Percentiles rank a stretch among this genome's conserved stretches.
phyloP scores from a whole-genome alignment of 1,284 basidiomycete species.

The Cryptococcus maquisensis region DNA sequence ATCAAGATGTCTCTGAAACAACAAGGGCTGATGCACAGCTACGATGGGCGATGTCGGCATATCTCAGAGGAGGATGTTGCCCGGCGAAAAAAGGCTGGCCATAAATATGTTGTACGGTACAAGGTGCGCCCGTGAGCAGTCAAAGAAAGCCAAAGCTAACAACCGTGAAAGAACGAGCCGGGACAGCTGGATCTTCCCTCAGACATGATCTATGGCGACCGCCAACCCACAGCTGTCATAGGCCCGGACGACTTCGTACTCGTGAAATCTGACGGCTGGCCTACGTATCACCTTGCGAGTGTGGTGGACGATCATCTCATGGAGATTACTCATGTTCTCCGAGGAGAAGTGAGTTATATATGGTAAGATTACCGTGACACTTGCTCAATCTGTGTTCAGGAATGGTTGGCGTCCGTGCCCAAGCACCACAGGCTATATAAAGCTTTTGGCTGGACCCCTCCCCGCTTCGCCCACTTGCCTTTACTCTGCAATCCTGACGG shows the following conservation, averaged over 20 bases:
- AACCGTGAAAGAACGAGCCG: conserved; percentile 12
- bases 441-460: conserved; percentile 66
- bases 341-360: conserved; percentile 69
- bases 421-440: conserved; percentile 87
- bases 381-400: conserved; percentile 53
- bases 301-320: conserved; percentile 95
- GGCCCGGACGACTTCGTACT: conserved; percentile 77
- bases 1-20: conserved; percentile 66
- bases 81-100: conserved; percentile 66
- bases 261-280: conserved; percentile 86
- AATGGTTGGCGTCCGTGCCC: conserved; percentile 95
- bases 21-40: conserved; percentile 67
- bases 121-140: conserved; percentile 53
- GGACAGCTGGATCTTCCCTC: conserved; percentile 17
- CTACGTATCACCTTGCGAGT: conserved; percentile 94
- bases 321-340: conserved; percentile 90
- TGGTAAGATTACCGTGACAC: not conserved
- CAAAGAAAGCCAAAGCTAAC: not conserved
- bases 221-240: conserved; percentile 23
- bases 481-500: conserved; percentile 86
- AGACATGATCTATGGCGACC: conserved; percentile 33
- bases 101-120: conserved; percentile 77
- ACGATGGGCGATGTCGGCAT: conserved; percentile 80
- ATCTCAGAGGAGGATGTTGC: conserved; percentile 79
- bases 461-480: conserved; percentile 86